Evolutionary conservation across 306 rosid genomes (phyloP).

Genomic region (Trifolium dubium): DNA sequence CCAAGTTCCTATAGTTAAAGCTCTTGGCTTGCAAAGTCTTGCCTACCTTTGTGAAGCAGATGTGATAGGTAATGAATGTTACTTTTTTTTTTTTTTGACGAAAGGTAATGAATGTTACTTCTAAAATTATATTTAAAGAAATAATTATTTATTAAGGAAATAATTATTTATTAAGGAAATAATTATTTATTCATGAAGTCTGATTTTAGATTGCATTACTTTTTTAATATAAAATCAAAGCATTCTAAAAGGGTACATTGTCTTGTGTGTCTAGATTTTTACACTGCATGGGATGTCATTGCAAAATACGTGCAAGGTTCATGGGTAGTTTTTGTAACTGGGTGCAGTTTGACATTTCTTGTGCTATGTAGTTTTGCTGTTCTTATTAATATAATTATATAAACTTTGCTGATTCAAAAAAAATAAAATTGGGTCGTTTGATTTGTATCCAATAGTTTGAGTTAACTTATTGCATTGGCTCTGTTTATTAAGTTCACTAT

Average conservation of each 20-base stretch:
- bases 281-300: slow-evolving; percentile 96
- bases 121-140: not conserved
- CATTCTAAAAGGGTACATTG: slow-evolving; percentile 40
- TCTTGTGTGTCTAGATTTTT: slow-evolving; percentile 68
- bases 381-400: no score
- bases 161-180: not conserved
- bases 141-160: no score
- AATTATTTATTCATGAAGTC: slow-evolving; percentile 16
- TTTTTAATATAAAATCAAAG: slow-evolving; percentile 28
- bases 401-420: no score
- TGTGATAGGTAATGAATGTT: slow-evolving; percentile 72
- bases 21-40: slow-evolving; percentile 94
- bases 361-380: no score
- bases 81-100: no score
- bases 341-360: no score
- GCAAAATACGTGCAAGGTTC: slow-evolving; percentile 66
- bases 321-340: no score
- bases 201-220: slow-evolving; percentile 5
- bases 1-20: slow-evolving; percentile 71
- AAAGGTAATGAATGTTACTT: no score
- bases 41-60: slow-evolving; percentile 95
- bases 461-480: no score
- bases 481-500: no score
- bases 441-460: no score
- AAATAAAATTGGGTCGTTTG: no score